Conservation (phyloP, 164 flowering plant genomes). For the Aristolochia californica region DNA sequence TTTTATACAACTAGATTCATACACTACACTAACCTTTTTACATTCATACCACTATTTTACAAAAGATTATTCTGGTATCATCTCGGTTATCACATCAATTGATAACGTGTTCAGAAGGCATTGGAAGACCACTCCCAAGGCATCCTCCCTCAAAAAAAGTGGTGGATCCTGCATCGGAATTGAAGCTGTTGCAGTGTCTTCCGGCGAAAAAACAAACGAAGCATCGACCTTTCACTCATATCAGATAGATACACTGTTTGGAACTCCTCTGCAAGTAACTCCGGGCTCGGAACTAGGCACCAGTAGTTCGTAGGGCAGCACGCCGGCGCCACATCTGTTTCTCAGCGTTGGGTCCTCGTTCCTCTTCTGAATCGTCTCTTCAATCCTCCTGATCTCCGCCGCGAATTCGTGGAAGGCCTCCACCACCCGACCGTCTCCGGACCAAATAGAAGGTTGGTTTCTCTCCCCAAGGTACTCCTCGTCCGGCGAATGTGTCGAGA, state of each 20-base stretch:
- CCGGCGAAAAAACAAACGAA: no score
- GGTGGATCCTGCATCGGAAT: no score
- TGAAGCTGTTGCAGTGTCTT: no score
- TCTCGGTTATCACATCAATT: no score
- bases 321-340: conserved; percentile 92
- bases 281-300: conserved; percentile 85
- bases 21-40: no score
- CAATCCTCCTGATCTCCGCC: conserved; percentile 55
- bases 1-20: no score
- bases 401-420: conserved; percentile 69
- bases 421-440: conserved; percentile 53
- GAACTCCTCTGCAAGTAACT: conserved; percentile 85
- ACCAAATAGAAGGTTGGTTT: conserved; percentile 58
- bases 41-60: no score
- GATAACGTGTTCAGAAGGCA: no score
- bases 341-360: conserved; percentile 40
- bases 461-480: conserved; percentile 92
- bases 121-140: no score
- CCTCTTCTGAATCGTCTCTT: conserved; percentile 66
- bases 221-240: no score
- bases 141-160: no score
- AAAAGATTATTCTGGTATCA: no score
- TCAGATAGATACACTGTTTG: conserved; percentile 69
- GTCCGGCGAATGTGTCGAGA: conserved; percentile 87
- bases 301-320: conserved; percentile 78